Base-by-base conservation (phyloP, 2,329 filamentous ascomycete species). In the Myotisia sp. region DNA sequence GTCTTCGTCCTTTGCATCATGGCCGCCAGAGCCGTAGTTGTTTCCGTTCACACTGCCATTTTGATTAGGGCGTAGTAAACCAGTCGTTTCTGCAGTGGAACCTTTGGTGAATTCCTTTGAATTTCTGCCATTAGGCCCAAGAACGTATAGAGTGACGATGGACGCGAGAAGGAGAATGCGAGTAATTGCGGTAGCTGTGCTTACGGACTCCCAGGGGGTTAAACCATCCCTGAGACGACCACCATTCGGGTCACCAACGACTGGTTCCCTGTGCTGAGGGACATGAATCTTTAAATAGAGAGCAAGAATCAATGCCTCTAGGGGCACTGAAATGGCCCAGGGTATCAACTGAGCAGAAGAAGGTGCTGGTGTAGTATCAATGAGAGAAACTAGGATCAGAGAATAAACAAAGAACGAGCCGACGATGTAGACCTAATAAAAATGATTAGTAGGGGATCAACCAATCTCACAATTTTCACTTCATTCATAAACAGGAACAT, bases 401-500 rank as follows among this genome's bases (percentile, higher is more conserved):
- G 81, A 70, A 62, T 92, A 90, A 43, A 90, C 74, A 64, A 92
- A 93, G 44, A 85, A 79, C 28, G 82, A 79, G 36, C 79, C 83
- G 37, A 83, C 71, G 42, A 92, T 66, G 56, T 92, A 92, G 51
- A 92, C 78, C 85, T 93, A 38, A 19, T 33, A n/a, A 12, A 49
- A 37, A 33, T 29, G 17, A 20, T 32, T 26, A 37, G 33, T 33
- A 27, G 16, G 24, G 42, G 9, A 40, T 34, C 37, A 29, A 13
- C 13, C 26, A 29, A 24, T 21, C 19, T 14, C 4, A 18, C 12
- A 32, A 30, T 29, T 19, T 31, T 30, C 10, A 26, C 12, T 10
- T 34, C 6, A 8, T 34, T 13, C 23, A 17, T 35, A 12, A n/a
- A 34, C 13, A 35, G 22, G 29, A 23, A 32, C 78, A 53, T 73